Evolutionary conservation across 495 filamentous ascomycete species (phyloP).

Genomic region (Xylaria curta): DNA sequence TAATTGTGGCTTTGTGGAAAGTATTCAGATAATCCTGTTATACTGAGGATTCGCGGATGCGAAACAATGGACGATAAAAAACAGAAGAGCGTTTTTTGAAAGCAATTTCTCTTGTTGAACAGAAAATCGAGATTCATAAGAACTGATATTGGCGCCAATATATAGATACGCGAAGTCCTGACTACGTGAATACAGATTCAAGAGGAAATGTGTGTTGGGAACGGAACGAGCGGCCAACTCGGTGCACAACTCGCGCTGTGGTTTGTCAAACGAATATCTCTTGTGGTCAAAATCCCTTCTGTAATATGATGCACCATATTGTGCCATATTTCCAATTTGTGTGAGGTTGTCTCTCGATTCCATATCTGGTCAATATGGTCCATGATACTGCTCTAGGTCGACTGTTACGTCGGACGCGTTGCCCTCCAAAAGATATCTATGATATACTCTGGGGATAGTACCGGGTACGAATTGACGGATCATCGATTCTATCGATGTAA

Average conservation of each 20-base stretch:
- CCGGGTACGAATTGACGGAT: background rate
- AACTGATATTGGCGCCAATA: background rate
- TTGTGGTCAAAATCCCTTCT: background rate
- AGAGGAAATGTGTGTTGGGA: background rate
- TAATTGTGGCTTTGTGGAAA: background rate
- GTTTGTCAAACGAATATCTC: background rate
- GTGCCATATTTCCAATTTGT: background rate
- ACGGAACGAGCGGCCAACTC: background rate
- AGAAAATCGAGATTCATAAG: background rate
- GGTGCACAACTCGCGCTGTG: background rate
- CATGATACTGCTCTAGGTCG: background rate
- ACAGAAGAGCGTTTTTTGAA: background rate
- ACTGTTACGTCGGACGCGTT: background rate
- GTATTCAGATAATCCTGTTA: background rate
- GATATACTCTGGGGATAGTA: background rate
- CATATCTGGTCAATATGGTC: background rate
- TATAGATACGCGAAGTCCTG: background rate
- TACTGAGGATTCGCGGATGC: background rate
- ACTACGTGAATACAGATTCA: background rate
- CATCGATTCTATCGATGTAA: background rate
- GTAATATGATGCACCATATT: background rate
- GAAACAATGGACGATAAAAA: background rate
- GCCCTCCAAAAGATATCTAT: background rate
- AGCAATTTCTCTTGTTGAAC: background rate
- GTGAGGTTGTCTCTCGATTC: conserved; percentile 6